phyloP scores from a whole-genome alignment of 208 protist species.

The Herpetomonas samuelpessoai region DNA sequence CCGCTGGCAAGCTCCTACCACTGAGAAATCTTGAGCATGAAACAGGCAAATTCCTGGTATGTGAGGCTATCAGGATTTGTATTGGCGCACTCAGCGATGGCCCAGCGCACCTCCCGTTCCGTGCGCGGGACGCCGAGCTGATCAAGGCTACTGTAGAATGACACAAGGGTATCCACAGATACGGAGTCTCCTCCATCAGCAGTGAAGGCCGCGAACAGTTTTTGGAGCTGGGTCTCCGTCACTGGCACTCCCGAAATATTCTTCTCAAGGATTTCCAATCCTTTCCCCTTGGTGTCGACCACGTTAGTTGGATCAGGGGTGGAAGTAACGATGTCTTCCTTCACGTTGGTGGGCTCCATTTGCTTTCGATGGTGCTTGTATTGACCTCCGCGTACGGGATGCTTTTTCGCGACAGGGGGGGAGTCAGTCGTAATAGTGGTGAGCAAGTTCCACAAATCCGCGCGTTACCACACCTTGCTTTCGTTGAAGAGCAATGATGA shows the following conservation, averaged over 20 bases:
- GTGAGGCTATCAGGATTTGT: slow-evolving; percentile 41
- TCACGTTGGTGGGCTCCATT: too few relatives aligned
- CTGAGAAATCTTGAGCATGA: slow-evolving; percentile 61
- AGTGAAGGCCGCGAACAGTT: slow-evolving; percentile 56
- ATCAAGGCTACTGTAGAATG: slow-evolving; percentile 52
- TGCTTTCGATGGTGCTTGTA: too few relatives aligned
- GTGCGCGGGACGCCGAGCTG: slow-evolving; percentile 56
- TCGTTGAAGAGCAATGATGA: too few relatives aligned
- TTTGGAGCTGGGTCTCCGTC: slow-evolving; percentile 50
- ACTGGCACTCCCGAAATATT: slow-evolving; percentile 69
- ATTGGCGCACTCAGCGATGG: slow-evolving; percentile 43
- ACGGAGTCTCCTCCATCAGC: slow-evolving; percentile 41
- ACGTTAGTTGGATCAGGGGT: too few relatives aligned
- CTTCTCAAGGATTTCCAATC: slow-evolving; percentile 32
- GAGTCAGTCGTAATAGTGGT: too few relatives aligned
- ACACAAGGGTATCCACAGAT: slow-evolving; percentile 35
- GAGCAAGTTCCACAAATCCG: too few relatives aligned
- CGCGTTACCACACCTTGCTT: too few relatives aligned
- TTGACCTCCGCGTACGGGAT: too few relatives aligned
- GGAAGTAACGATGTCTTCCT: too few relatives aligned
- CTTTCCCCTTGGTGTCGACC: neutral
- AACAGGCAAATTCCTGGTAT: slow-evolving; percentile 71
- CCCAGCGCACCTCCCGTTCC: slow-evolving; percentile 41
- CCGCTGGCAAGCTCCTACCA: slow-evolving; percentile 37
- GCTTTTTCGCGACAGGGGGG: too few relatives aligned